Base-by-base conservation (phyloP, 371 early-diverging fungal species). In the Entomophthora muscae region DNA sequence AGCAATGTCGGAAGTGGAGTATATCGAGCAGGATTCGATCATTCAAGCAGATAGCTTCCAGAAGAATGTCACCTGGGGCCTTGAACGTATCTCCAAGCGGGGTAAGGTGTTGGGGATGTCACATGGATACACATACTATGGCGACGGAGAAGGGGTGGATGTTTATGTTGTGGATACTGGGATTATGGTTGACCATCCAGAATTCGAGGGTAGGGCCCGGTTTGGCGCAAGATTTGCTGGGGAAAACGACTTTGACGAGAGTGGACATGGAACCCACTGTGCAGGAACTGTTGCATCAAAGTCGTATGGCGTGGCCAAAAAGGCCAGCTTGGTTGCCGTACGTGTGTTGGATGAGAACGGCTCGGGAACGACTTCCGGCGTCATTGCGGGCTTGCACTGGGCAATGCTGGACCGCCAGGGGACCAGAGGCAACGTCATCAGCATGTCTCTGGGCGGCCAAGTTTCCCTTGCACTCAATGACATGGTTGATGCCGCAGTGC, bases 261-360 rank as follows among this genome's bases (percentile, higher is more conserved):
- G 68, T 64, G 70, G 72, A 21, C 72, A 72, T 57, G n/a, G n/a
- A n/a, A n/a, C n/a, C n/a, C n/a, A n/a, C n/a, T n/a, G n/a, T n/a
- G n/a, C n/a, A n/a, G n/a, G 85, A 84, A 84, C 83, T 28, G 79
- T 89, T 65, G 92, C 76, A 33, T 82, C 87, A 28, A 75, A 70
- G 27, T 78, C 74, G 0, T 85, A 77, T 70, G 97, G 95, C 68
- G 87, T 96, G 32, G 92, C 94, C 64, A 93, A 93, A 70, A 87
- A 90, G 66, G 86, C 79, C 51, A 80, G 70, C 26, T 57, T 96
- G 24, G 76, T 91, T 51, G 85, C 86, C 64, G 91, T 93, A 56
- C 89, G 92, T 72, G 91, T 94, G 17, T 72, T 94, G n/a, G 71
- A 77, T 66, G 67, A 70, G 27, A 64, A 71, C 7, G 90, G 92